phyloP scores from a whole-genome alignment of 164 flowering plant species.

The Euptelea pleiosperma region DNA sequence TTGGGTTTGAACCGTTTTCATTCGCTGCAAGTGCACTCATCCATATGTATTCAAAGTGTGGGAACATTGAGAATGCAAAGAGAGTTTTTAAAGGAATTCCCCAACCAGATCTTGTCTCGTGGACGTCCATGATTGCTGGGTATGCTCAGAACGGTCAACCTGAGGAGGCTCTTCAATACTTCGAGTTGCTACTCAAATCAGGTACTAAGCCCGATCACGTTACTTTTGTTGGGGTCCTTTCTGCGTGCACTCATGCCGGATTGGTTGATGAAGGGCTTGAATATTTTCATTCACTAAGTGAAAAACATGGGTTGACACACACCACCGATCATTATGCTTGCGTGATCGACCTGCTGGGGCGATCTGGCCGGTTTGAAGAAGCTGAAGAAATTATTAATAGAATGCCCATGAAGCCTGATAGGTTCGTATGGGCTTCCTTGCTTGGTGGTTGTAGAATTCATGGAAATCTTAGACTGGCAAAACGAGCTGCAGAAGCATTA shows the following conservation, averaged over 20 bases:
- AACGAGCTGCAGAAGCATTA: constrained; percentile 30
- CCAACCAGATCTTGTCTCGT: constrained; percentile 28
- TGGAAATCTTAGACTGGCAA: constrained; percentile 27
- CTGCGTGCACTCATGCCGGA: constrained; percentile 36
- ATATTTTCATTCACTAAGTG: constrained; percentile 26
- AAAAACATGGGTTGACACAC: constrained; percentile 25
- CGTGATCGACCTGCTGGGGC: constrained; percentile 28
- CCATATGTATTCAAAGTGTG: constrained; percentile 37
- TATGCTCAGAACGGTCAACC: constrained; percentile 34
- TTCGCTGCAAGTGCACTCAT: constrained; percentile 28
- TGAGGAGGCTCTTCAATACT: constrained; percentile 29
- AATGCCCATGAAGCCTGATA: constrained; percentile 33
- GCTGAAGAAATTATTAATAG: constrained; percentile 29
- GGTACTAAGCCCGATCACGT: constrained; percentile 31
- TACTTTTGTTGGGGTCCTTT: constrained; percentile 31
- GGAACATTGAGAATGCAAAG: constrained; percentile 24
- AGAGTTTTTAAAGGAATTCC: constrained; percentile 21
- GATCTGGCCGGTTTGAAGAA: constrained; percentile 28
- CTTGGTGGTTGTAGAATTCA: constrained; percentile 32
- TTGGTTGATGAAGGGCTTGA: constrained; percentile 30
- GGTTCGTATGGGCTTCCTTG: constrained; percentile 35
- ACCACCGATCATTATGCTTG: constrained; percentile 34
- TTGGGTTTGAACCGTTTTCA: constrained; percentile 25
- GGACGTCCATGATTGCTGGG: constrained; percentile 33
- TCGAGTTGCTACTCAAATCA: constrained; percentile 23